Conservation (phyloP, 768 basidiomycete genomes). For the Butyriboletus loyo region DNA sequence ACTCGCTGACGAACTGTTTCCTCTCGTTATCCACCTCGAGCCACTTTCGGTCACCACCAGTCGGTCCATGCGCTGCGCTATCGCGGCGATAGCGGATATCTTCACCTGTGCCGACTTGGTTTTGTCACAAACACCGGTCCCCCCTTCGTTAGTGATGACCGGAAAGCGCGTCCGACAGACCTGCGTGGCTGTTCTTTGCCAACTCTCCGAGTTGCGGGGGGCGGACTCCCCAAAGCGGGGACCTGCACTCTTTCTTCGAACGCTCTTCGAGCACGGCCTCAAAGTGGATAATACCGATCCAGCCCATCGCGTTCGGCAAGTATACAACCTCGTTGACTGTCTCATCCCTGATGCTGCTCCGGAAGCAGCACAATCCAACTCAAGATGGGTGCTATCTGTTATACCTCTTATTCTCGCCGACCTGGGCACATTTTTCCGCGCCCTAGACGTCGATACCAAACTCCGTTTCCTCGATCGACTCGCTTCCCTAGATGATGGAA, state of each 20-base stretch:
- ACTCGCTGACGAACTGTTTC: slow-evolving; percentile 51
- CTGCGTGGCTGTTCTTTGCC: slow-evolving; percentile 50
- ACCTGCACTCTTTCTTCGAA: slow-evolving; percentile 52
- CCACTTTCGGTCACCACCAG: slow-evolving; percentile 48
- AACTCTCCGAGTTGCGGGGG: slow-evolving; percentile 34
- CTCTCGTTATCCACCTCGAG: slow-evolving; percentile 47
- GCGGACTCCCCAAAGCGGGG: slow-evolving; percentile 33
- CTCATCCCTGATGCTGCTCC: slow-evolving; percentile 43
- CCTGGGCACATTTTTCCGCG: slow-evolving; percentile 51
- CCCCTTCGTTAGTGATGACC: slow-evolving; percentile 14
- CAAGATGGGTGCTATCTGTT: slow-evolving; percentile 50
- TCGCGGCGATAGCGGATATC: slow-evolving; percentile 47
- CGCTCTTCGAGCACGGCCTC: slow-evolving; percentile 51
- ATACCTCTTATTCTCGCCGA: slow-evolving; percentile 58
- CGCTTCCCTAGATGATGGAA: slow-evolving; percentile 47
- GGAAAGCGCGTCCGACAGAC: slow-evolving; percentile 43
- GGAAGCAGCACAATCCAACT: slow-evolving; percentile 30
- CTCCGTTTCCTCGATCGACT: slow-evolving; percentile 53
- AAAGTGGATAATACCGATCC: slow-evolving; percentile 49
- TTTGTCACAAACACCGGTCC: slow-evolving; percentile 38
- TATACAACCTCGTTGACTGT: slow-evolving; percentile 54
- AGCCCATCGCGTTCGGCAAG: slow-evolving; percentile 50
- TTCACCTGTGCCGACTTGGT: slow-evolving; percentile 53
- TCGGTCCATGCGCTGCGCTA: slow-evolving; percentile 46
- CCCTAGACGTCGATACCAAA: slow-evolving; percentile 55